Evolutionary conservation across 345 rosid genomes (phyloP), one percentile per base, ranked within the genome.

Genomic region (Citrus reticulata): DNA sequence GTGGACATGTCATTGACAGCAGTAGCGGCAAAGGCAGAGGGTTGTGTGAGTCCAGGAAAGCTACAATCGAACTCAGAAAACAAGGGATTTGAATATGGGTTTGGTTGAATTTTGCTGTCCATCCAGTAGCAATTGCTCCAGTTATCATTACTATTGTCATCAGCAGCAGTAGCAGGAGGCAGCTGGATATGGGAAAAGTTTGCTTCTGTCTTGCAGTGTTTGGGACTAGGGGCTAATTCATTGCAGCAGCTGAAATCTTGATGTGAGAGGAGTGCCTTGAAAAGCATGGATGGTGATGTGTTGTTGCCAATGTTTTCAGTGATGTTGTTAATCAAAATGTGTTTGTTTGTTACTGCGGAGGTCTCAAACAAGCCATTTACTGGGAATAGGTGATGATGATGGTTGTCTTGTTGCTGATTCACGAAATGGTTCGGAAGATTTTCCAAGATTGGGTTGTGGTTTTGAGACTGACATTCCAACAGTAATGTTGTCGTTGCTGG

Each of bases 161-260:
- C 64, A 60, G 11, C 65, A 10, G 65, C 24, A 35, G 24, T 10
- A 35, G 75, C 84, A 73, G 79, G 85, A 59, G 79, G 77, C 34
- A 81, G 83, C 77, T 88, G 92, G 78, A 78, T 81, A 79, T 79
- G 82, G 81, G 87, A 84, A 87, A 83, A 84, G 80, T 66, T 86
- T 4, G 79, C 81, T 73, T 91, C 97, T 76, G 88, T 84, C 84
- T 89, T 94, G 83, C 89, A 88, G 77, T 89, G 91, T 29, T 83
- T 88, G 40, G 79, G 83, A 73, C 85, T 63, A 79, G 74, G 4
- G 74, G 70, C 68, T 80, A 85, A 87, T 78, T 85, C 91, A 75
- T 83, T 85, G 11, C 85, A 70, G 61, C 57, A 73, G 61, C 64
- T 73, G 87, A 67, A 71, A 68, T 80, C 85, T 58, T 87, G 89